Evolutionary conservation across 192 early-diverging fungal species (phyloP).

Genomic region (Backusella westeae): DNA sequence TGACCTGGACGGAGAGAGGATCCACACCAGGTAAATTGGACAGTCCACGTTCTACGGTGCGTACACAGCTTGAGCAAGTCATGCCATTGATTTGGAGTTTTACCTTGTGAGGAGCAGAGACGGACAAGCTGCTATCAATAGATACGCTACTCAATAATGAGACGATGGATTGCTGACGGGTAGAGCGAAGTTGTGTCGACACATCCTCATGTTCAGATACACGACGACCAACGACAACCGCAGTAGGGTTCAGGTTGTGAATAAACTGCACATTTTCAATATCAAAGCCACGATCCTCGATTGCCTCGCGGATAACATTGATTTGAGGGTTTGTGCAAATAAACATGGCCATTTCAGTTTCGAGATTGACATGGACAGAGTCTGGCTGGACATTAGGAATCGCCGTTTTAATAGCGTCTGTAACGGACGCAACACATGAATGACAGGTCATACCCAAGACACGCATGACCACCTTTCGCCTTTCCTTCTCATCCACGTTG

Average conservation of each 20-base stretch:
- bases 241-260: slow-evolving; percentile 20
- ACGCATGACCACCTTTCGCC: slow-evolving; percentile 32
- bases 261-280: slow-evolving; percentile 37
- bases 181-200: background rate
- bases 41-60: slow-evolving; percentile 75
- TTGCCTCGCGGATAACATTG: slow-evolving; percentile 36
- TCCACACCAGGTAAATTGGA: slow-evolving; percentile 55
- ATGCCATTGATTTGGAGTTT: slow-evolving; percentile 81
- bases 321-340: slow-evolving; percentile 15
- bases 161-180: background rate
- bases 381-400: slow-evolving; percentile 45
- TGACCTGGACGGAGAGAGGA: slow-evolving; percentile 67
- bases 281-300: slow-evolving; percentile 67
- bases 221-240: background rate
- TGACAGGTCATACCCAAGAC: slow-evolving; percentile 83
- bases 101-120: slow-evolving; percentile 2
- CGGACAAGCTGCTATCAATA: background rate
- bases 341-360: slow-evolving; percentile 38
- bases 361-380: slow-evolving; percentile 44
- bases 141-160: slow-evolving; percentile 10
- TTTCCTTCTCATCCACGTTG: background rate
- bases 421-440: slow-evolving; percentile 76
- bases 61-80: slow-evolving; percentile 96
- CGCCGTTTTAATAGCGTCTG: slow-evolving; percentile 44
- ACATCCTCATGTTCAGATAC: background rate